Evolutionary conservation across 2,329 filamentous ascomycete species (phyloP).

Genomic region (Didymella arachidicola): DNA sequence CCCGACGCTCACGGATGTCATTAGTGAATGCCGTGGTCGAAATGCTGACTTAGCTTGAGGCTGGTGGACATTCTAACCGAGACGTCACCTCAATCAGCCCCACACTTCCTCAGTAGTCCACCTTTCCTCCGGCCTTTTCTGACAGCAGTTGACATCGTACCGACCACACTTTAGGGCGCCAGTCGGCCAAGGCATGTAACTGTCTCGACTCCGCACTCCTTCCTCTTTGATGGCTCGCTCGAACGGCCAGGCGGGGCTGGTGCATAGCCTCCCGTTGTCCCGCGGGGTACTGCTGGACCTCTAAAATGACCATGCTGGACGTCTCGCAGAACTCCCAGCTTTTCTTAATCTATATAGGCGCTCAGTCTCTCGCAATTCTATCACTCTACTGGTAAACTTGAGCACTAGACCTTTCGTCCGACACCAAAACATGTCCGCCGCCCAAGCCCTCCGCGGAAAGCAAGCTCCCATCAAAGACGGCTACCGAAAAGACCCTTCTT

Average conservation of each 20-base stretch:
- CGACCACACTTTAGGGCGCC: background rate
- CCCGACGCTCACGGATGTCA: too few species aligned
- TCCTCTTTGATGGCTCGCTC: conserved; percentile 23
- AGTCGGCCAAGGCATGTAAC: background rate
- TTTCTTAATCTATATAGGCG: background rate
- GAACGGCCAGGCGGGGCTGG: conserved; percentile 25
- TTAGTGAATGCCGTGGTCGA: too few species aligned
- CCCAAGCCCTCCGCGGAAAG: conserved; percentile 54
- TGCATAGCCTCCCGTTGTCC: conserved; percentile 15
- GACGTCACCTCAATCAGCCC: background rate
- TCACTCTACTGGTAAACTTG: background rate
- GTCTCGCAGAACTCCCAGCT: background rate
- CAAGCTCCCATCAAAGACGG: conserved; percentile 59
- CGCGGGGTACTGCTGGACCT: conserved; percentile 27
- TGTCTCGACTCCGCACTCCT: conserved; percentile 1
- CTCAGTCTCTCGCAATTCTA: background rate
- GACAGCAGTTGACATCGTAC: background rate
- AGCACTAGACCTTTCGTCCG: background rate
- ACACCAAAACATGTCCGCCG: conserved; percentile 33
- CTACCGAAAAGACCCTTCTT: conserved; percentile 55
- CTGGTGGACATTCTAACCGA: background rate
- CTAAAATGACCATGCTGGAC: background rate
- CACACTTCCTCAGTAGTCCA: background rate
- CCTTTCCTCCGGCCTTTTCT: background rate
- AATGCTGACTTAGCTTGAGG: background rate